Evolutionary conservation across 257 asterid species (phyloP), one percentile per base, ranked within the genome.

Genomic region (Anisodus acutangulus): DNA sequence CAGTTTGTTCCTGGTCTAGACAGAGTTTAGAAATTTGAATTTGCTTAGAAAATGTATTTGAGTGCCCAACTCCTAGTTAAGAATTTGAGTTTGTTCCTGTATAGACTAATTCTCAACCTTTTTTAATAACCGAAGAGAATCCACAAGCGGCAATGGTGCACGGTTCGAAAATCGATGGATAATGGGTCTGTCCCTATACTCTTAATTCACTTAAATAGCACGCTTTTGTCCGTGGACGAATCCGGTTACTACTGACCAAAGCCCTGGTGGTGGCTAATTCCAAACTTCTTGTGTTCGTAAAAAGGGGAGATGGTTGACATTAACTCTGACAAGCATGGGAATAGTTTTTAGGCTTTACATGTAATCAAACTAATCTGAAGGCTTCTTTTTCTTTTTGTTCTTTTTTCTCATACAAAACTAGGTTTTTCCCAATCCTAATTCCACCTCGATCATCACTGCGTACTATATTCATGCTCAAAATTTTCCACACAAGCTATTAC

Each of bases 351-450:
- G 19, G 80, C 60, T 22, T 72, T 47, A 49, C 60, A 0, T 72
- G 80, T 72, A 47, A 1, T 19, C 80, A 47, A 47, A 11, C 80
- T 45, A 72, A 43, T 70, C 15, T 1, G 1, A 1, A 0, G 80
- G 13, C 59, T 72, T 72, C 39, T 22, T 6, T 66, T 16, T 68
- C 78, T 69, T 39, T 69, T 69, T 69, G 26, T 69, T 39, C 78
- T 69, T 11, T 72, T 72, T 72, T 47, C 39, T 72, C 80, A 72
- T 72, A 45, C 39, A 72, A 71, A 47, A 72, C 80, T 72, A 19
- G 80, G 37, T 47, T 72, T 43, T 45, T 45, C 6, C 80, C 80
- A 72, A 45, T 45, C 37, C 80, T 8, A 47, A 72, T 45, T 72
- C 80, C 80, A 72, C 79, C 79, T 10, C 5, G 0, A 54, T 47